phyloP scores from a whole-genome alignment of 495 filamentous ascomycete species.

The Podospora anserina region DNA sequence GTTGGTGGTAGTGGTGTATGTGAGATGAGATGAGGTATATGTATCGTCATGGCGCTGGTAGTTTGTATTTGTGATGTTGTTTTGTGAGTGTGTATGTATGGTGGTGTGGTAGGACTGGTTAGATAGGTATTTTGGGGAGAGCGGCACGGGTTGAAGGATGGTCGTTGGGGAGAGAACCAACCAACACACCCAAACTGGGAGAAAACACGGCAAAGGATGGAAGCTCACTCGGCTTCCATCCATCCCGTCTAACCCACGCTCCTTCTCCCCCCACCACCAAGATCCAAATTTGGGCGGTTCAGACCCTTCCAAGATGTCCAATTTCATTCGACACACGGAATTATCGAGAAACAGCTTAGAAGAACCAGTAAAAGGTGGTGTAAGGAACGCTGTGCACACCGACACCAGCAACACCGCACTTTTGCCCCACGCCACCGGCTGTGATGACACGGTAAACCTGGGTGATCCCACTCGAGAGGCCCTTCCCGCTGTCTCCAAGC shows the following conservation, averaged over 20 bases:
- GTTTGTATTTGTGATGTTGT: background rate
- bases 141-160: background rate
- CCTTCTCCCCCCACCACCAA: background rate
- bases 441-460: constrained; percentile 67
- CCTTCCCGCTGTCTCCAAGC: constrained; percentile 46
- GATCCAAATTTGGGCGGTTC: background rate
- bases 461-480: constrained; percentile 45
- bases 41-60: background rate
- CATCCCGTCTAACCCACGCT: background rate
- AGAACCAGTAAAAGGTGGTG: constrained; percentile 71
- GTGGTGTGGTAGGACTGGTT: background rate
- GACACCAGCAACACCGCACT: constrained; percentile 42
- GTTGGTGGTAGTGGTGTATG: background rate
- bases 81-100: no score
- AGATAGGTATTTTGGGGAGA: background rate
- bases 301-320: background rate
- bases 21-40: background rate
- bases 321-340: background rate
- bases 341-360: constrained; percentile 23
- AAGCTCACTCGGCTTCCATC: constrained; percentile 2
- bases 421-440: constrained; percentile 55
- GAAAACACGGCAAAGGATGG: background rate
- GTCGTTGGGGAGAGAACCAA: background rate
- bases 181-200: background rate
- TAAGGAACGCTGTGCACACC: constrained; percentile 56